A percentile compares a stretch with the other conserved stretches of the same genome.
phyloP scores from a whole-genome alignment of 2,329 filamentous ascomycete species.

The Claviceps sp. region DNA sequence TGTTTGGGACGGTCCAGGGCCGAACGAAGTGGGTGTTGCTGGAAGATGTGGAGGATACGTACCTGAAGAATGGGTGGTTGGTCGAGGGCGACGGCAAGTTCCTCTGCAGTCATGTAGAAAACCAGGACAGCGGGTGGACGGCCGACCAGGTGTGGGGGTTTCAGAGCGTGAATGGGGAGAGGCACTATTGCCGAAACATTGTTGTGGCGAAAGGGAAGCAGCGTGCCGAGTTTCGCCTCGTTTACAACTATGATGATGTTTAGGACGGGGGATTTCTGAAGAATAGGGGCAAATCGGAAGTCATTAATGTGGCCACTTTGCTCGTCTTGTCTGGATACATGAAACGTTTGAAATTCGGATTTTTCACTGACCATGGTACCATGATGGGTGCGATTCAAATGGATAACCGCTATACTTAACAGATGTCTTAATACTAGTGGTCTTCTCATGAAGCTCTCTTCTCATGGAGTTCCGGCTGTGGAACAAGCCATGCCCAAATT shows the following conservation, averaged over 20 bases:
- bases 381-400: too few relatives aligned
- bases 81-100: constrained; percentile 45
- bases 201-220: constrained; percentile 37
- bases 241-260: constrained; percentile 36
- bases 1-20: constrained; percentile 62
- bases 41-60: constrained; percentile 40
- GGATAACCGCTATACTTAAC: too few relatives aligned
- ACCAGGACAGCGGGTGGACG: constrained; percentile 37
- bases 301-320: too few relatives aligned
- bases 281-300: too few relatives aligned
- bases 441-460: too few relatives aligned
- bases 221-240: constrained; percentile 36
- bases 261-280: background rate
- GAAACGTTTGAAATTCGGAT: too few relatives aligned
- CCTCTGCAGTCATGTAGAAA: constrained; percentile 51
- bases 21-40: constrained; percentile 36
- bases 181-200: constrained; percentile 39
- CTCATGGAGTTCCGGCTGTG: too few relatives aligned
- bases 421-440: too few relatives aligned
- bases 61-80: constrained; percentile 44
- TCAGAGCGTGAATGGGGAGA: constrained; percentile 36
- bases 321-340: too few relatives aligned
- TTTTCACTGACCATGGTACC: too few relatives aligned
- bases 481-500: too few relatives aligned
- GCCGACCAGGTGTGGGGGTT: constrained; percentile 50